Evolutionary conservation across 192 early-diverging fungal genomes (phyloP), one percentile per base, ranked within the genome.

Genomic region (Chytriomyces confervae): DNA sequence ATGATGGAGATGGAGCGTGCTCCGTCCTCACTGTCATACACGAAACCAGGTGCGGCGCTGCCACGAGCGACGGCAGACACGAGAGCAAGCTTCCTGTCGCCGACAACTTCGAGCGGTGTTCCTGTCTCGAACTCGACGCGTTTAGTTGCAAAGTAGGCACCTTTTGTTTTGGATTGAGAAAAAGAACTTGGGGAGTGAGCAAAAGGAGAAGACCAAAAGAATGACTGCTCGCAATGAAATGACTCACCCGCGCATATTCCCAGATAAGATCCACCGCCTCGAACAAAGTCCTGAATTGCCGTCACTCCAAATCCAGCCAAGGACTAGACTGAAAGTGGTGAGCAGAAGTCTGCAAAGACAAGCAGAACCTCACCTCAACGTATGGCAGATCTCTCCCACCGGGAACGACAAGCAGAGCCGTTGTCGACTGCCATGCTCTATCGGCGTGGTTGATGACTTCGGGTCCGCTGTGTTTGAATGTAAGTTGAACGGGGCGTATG

Each of bases 361-460:
- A 5, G 16, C 13, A 1, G n/a, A 29, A 7, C 29, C 10, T n/a
- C 46, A 75, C 64, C 62, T 84, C 77, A 27, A 92, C 85, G 71
- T 95, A 97, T 2, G 95, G 94, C 62, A 93, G 43, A 81, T 97
- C 95, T 24, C 94, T 85, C 0, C 95, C 96, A 53, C 96, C 96
- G 0, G 96, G 96, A 20, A 99, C 84, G 18, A 98, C 95, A 0
- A 98, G 77, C 53, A 96, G 80, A 0, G 92, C 91, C 6, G 95
- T 93, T 16, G 93, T 92, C n/a, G 88, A 88, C 81, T 94, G 91
- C 96, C 96, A 99, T 3, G 97, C 93, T 29, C 47, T 65, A 62
- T 76, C 74, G 76, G 95, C 93, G 16, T 80, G 87, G 5, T 79
- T 66, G 7, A 99, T 83, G 5, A 90, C 89, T 20, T 85, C 74